Evolutionary conservation across 495 filamentous ascomycete genomes (phyloP), one percentile per base, ranked within the genome.

Genomic region (Tricharina praecox): DNA sequence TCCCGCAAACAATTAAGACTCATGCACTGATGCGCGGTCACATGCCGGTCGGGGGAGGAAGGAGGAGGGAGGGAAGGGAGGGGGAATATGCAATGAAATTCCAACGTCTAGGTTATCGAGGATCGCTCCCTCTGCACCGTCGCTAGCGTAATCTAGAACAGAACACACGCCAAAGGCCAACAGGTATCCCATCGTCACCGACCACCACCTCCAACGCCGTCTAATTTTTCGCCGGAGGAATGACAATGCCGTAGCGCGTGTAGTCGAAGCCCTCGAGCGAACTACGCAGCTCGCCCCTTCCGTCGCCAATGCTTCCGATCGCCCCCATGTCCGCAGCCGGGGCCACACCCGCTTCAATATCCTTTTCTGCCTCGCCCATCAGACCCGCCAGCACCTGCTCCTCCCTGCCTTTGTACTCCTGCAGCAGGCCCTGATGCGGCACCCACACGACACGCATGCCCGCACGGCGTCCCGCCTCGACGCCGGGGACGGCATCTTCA

Each of bases 381-480:
- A 79, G 63, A 0, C 84, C 88, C 0, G 90, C 92, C 13, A 99
- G 67, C 4, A 99, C 85, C 62, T 85, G 75, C 38, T 67, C 70
- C 65, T 93, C 85, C 34, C 78, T 71, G 3, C 84, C 87, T 32
- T 63, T 65, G 56, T 81, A 92, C 60, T 82, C 77, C 54, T 74
- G 69, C 66, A 82, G 66, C 21, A 99, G 63, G 61, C 75, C 82
- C 2, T 76, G 73, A 68, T 96, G 87, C 4, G 90, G 90, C 52
- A 76, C 78, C 90, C 90, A 99, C 0, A 93, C 68, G 7, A 94
- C 90, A 50, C 85, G 73, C 92, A 96, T 96, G 0, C 92, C 92
- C 0, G 92, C 90, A 47, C 90, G 73, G 24, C 90, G 67, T 9
- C 85, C 90, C 8, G 87, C 75, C 66, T 99, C 90, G 0, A 94